These are phyloP conservation scores for Ustilago curta DNA, from an alignment of 1,284 basidiomycete species.

Conservation along the genomic window DNA sequence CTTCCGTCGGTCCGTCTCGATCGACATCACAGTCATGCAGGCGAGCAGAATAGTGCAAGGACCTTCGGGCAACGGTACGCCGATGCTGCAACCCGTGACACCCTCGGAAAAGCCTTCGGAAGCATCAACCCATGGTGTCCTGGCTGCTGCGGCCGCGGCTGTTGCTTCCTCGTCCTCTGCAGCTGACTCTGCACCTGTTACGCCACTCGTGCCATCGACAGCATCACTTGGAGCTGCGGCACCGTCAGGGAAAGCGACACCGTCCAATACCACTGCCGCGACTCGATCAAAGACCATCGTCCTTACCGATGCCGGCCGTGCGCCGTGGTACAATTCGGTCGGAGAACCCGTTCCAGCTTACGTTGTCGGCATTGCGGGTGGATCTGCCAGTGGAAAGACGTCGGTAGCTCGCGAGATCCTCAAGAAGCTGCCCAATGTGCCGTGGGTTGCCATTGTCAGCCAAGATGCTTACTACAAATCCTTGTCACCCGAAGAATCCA, in stretches of 20 bases:
- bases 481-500: constrained; percentile 80
- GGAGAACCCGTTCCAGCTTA: constrained; percentile 77
- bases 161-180: neutral
- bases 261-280: constrained; percentile 13
- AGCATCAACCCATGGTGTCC: constrained; percentile 21
- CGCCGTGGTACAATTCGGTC: constrained; percentile 77
- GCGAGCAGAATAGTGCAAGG: constrained; percentile 36
- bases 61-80: constrained; percentile 48
- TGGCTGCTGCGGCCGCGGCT: constrained; percentile 30
- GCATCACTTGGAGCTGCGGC: constrained; percentile 14
- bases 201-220: constrained; percentile 15
- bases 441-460: constrained; percentile 66
- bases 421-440: constrained; percentile 61
- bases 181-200: neutral
- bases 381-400: constrained; percentile 93
- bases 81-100: constrained; percentile 37
- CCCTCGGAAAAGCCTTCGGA: constrained; percentile 17
- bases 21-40: constrained; percentile 25
- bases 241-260: constrained; percentile 13
- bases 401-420: constrained; percentile 63
- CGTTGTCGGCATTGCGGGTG: constrained; percentile 92
- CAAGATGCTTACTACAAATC: constrained; percentile 94
- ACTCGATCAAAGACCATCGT: constrained; percentile 56
- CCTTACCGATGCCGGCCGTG: constrained; percentile 64
- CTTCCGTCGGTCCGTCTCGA: neutral